These are phyloP conservation scores for Eucommia ulmoides DNA, from an alignment of 257 asterid genomes.

Conservation along the genomic window DNA sequence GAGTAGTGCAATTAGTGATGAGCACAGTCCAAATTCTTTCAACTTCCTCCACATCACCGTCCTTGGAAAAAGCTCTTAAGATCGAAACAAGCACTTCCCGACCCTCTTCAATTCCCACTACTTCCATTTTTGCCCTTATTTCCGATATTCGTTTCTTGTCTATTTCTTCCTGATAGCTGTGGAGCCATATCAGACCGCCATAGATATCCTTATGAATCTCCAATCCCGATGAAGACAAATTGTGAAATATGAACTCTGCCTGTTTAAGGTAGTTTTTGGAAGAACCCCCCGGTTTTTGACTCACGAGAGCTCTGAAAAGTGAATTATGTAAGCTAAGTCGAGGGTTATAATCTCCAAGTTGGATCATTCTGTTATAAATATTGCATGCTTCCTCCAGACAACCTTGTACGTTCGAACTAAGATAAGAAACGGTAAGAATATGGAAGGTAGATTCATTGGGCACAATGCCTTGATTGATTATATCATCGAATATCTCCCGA, in stretches of 20 bases:
- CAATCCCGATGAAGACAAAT: conserved; percentile 46
- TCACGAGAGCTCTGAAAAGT: conserved; percentile 64
- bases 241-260: conserved; percentile 80
- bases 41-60: conserved; percentile 60
- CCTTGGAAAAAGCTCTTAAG: conserved; percentile 76
- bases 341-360: conserved; percentile 80
- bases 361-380: conserved; percentile 79
- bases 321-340: conserved; percentile 81
- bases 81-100: conserved; percentile 56
- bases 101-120: conserved; percentile 43
- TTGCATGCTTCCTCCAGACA: conserved; percentile 69
- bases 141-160: conserved; percentile 60
- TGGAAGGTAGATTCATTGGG: conserved; percentile 89
- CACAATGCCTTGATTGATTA: conserved; percentile 66
- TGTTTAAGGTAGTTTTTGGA: conserved; percentile 54
- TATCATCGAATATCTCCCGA: conserved; percentile 72
- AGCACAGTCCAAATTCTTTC: conserved; percentile 58
- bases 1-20: conserved; percentile 24
- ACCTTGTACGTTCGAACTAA: conserved; percentile 51
- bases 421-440: conserved; percentile 61
- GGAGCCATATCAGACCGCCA: conserved; percentile 87
- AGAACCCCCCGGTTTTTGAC: conserved; percentile 34
- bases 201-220: conserved; percentile 59
- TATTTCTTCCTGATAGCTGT: conserved; percentile 67
- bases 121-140: conserved; percentile 52